Percentiles rank a stretch among this genome's conserved stretches.
phyloP scores from a whole-genome alignment of 176 grass and related monocot genomes.

The Oryza meridionalis region DNA sequence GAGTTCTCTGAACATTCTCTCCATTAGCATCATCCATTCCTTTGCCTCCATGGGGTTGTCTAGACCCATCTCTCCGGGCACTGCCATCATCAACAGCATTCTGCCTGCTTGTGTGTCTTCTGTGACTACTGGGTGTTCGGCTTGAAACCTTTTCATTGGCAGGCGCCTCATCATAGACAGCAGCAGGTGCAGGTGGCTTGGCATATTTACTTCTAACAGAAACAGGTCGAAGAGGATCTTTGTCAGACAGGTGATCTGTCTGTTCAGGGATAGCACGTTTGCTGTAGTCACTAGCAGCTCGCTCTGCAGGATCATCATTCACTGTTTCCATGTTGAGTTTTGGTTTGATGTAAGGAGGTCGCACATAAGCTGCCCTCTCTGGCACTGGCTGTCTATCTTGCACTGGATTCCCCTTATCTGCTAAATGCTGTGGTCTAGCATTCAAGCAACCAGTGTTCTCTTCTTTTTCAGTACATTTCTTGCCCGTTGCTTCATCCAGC shows the following conservation, averaged over 20 bases:
- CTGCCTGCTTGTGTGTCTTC: slow-evolving; percentile 45
- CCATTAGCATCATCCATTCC: slow-evolving; percentile 20
- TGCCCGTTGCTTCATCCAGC: slow-evolving; percentile 38
- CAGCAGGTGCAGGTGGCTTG: slow-evolving; percentile 34
- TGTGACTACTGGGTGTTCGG: slow-evolving; percentile 32
- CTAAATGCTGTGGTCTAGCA: slow-evolving; percentile 26
- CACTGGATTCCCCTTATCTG: slow-evolving; percentile 9
- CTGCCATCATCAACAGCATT: slow-evolving; percentile 31
- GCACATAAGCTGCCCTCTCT: slow-evolving; percentile 34
- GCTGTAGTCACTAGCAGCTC: slow-evolving; percentile 6
- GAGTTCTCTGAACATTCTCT: slow-evolving; percentile 37
- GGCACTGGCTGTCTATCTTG: slow-evolving; percentile 31
- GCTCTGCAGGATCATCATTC: slow-evolving; percentile 41
- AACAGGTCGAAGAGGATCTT: slow-evolving; percentile 52
- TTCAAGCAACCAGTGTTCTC: slow-evolving; percentile 19
- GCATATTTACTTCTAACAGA: slow-evolving; percentile 66
- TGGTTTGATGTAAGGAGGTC: slow-evolving; percentile 66
- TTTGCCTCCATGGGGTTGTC: slow-evolving; percentile 2
- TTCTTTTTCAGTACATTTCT: slow-evolving; percentile 45
- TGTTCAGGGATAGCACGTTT: slow-evolving; percentile 21
- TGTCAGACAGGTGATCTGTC: slow-evolving; percentile 26
- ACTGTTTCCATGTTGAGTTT: slow-evolving; percentile 18
- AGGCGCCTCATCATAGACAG: slow-evolving; percentile 25
- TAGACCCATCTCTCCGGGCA: not conserved
- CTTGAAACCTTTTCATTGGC: slow-evolving; percentile 46